Evolutionary conservation across 2,329 filamentous ascomycete genomes (phyloP).

Genomic region (Aspergillus ochraceoroseus): DNA sequence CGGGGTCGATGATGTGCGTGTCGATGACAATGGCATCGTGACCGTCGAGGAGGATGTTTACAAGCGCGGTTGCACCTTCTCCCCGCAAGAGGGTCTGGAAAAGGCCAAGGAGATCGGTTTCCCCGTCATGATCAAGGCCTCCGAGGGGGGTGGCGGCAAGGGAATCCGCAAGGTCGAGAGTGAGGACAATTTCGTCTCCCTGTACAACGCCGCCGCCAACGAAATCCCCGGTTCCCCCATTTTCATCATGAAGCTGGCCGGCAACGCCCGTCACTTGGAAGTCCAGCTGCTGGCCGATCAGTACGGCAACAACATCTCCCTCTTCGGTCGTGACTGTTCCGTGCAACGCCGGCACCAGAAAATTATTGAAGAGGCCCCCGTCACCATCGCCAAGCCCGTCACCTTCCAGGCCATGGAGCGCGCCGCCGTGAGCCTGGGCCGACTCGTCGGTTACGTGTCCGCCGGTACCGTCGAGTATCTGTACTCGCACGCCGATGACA

Average conservation of each 20-base stretch:
- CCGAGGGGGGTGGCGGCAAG: conserved; percentile 97
- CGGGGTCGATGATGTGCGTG: conserved; percentile 72
- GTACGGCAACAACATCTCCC: conserved; percentile 99
- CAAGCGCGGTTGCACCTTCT: conserved; percentile 82
- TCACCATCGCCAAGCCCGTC: conserved; percentile 82
- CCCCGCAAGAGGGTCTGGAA: conserved; percentile 80
- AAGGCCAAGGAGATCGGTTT: conserved; percentile 91
- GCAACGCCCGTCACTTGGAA: conserved; percentile 92
- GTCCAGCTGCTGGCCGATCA: conserved; percentile 96
- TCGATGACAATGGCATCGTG: conserved; percentile 81
- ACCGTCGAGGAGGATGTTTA: conserved; percentile 85
- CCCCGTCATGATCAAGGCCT: conserved; percentile 99
- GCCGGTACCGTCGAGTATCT: conserved; percentile 98
- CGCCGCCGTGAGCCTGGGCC: conserved; percentile 87
- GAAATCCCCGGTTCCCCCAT: conserved; percentile 98
- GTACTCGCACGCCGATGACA: conserved; percentile 95
- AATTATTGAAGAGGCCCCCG: conserved; percentile 98
- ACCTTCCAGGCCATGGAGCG: conserved; percentile 97
- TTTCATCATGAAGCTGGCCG: conserved; percentile 99
- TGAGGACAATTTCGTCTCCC: conserved; percentile 75
- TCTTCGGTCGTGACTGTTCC: conserved; percentile 97
- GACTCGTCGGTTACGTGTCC: conserved; percentile 94
- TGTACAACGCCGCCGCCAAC: conserved; percentile 94
- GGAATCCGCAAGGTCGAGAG: conserved; percentile 91
- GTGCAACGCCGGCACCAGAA: conserved; percentile 98